These are phyloP conservation scores for Anacardium occidentale DNA, from an alignment of 345 rosid genomes.

Conservation along the genomic window DNA sequence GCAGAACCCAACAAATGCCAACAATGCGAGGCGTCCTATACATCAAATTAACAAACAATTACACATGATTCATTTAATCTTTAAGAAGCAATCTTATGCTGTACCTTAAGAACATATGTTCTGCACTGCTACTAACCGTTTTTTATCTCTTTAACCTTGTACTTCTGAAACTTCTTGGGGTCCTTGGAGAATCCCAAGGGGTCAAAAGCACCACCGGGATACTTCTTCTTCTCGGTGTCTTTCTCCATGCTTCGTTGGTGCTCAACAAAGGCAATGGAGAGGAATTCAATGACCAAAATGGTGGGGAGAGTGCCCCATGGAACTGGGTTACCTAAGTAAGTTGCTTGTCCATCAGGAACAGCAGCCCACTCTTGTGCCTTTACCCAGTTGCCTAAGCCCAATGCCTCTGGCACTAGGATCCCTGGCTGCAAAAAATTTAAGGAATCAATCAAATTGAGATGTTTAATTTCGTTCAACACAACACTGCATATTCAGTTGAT, in stretches of 20 bases:
- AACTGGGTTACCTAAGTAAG: constrained; percentile 88
- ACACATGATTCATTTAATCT: background rate
- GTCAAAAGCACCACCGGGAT: constrained; percentile 97
- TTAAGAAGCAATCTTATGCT: too few relatives aligned
- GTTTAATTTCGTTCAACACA: background rate
- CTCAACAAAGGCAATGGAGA: constrained; percentile 85
- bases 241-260: constrained; percentile 99
- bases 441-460: background rate
- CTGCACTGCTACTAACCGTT: constrained; percentile 45
- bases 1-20: constrained; percentile 93
- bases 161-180: constrained; percentile 84
- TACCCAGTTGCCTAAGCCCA: constrained; percentile 99
- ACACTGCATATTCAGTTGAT: background rate
- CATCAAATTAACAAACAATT: constrained; percentile 2
- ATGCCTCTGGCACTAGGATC: constrained; percentile 83
- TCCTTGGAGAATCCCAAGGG: constrained; percentile 96
- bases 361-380: constrained; percentile 99
- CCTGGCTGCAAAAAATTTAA: constrained; percentile 60
- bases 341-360: constrained; percentile 91
- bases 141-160: constrained; percentile 91
- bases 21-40: constrained; percentile 77
- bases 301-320: constrained; percentile 98
- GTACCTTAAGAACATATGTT: too few relatives aligned
- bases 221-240: constrained; percentile 91
- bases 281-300: constrained; percentile 78